These are phyloP conservation scores for Rhynchospora breviuscula DNA, from an alignment of 176 grass and related monocot species.

Conservation along the genomic window DNA sequence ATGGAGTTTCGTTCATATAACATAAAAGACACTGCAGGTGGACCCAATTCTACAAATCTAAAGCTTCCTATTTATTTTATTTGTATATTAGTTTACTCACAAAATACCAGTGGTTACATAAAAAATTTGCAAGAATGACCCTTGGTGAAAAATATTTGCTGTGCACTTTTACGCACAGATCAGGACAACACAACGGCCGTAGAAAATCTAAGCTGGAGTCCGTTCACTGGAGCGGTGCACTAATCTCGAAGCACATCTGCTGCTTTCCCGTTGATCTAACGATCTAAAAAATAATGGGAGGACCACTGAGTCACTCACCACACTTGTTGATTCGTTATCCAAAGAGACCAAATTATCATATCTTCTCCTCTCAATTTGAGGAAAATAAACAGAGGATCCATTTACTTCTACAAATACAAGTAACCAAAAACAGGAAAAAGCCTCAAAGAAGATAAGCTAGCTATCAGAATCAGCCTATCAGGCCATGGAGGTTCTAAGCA, in stretches of 20 bases:
- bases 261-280: neutral
- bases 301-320: no score
- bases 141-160: neutral
- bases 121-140: neutral
- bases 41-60: neutral
- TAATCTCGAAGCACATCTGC: neutral
- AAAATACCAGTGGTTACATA: neutral
- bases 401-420: neutral
- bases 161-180: neutral
- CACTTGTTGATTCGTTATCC: neutral
- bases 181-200: neutral
- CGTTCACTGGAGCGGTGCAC: neutral
- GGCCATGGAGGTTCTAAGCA: slow-evolving; percentile 7
- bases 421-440: neutral
- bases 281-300: neutral
- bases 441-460: neutral
- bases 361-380: neutral
- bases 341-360: neutral
- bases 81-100: neutral
- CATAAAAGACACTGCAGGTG: slow-evolving; percentile 5
- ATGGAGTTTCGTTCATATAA: no score
- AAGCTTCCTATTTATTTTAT: neutral
- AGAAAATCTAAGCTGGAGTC: neutral
- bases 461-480: no score
- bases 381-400: neutral